Percentiles rank a stretch among this genome's conserved stretches.
These are phyloP conservation scores for Fonsecaea multimorphosa DNA, from an alignment of 2,329 filamentous ascomycete genomes.

Conservation along the genomic window DNA sequence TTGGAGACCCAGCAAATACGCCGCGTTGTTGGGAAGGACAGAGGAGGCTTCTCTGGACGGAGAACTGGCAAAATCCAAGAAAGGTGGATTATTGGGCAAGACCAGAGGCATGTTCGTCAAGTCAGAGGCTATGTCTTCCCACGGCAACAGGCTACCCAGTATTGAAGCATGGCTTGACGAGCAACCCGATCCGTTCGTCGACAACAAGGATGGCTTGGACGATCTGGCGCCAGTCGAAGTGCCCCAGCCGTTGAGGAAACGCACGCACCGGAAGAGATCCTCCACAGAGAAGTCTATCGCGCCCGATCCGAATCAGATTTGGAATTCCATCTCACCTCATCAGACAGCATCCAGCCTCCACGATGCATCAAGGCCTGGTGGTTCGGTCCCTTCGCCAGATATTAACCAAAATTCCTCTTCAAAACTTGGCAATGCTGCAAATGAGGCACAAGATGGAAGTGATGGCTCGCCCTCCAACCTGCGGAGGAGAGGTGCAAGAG, in stretches of 20 bases:
- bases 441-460: conserved; percentile 18
- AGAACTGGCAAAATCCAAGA: conserved; percentile 38
- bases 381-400: conserved; percentile 16
- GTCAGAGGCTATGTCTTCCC: conserved; percentile 46
- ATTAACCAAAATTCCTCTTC: conserved; percentile 20
- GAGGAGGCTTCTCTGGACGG: conserved; percentile 39
- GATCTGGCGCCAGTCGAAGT: conserved; percentile 45
- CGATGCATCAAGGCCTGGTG: conserved; percentile 3
- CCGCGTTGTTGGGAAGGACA: conserved; percentile 36
- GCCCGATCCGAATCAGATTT: conserved; percentile 39
- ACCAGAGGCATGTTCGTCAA: conserved; percentile 55
- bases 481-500: conserved; percentile 40
- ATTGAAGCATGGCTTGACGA: conserved; percentile 68
- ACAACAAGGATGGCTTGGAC: conserved; percentile 46
- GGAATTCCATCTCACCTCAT: conserved; percentile 35
- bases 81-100: conserved; percentile 51
- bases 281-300: conserved; percentile 35
- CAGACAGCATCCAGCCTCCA: conserved; percentile 22
- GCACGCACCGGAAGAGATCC: conserved; percentile 44
- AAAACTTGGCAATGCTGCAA: conserved; percentile 15
- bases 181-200: conserved; percentile 62
- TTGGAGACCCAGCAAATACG: conserved; percentile 37
- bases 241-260: conserved; percentile 51
- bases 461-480: conserved; percentile 39
- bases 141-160: conserved; percentile 56